These are phyloP conservation scores for Fragosphaeria purpurea DNA, from an alignment of 2,329 filamentous ascomycete genomes.

Conservation along the genomic window DNA sequence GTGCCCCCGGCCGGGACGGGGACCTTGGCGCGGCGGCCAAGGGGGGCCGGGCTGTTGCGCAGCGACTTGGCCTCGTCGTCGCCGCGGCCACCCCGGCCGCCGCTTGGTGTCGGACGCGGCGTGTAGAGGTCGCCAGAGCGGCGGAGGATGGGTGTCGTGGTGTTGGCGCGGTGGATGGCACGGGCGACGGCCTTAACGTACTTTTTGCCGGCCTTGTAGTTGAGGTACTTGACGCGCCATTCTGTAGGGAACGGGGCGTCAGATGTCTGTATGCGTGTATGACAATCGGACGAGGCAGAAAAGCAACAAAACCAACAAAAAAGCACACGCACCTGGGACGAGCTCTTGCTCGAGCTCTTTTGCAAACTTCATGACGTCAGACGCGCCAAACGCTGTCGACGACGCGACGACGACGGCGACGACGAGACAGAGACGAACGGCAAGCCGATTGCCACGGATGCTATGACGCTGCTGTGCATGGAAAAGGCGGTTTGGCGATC, in stretches of 20 bases:
- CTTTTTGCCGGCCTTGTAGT: constrained; percentile 95
- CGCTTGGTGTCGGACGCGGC: constrained; percentile 22
- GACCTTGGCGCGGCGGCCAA: constrained; percentile 12
- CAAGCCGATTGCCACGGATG: too few relatives aligned
- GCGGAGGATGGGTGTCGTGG: constrained; percentile 34
- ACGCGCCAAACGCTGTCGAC: neutral
- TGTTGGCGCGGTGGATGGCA: constrained; percentile 54
- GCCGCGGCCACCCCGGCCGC: constrained; percentile 12
- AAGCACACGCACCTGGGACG: constrained; percentile 54
- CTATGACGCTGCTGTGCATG: too few relatives aligned
- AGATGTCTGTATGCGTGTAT: too few relatives aligned
- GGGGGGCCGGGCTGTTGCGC: constrained; percentile 18
- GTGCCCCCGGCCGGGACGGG: neutral
- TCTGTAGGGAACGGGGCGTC: constrained; percentile 34
- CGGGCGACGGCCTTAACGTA: constrained; percentile 73
- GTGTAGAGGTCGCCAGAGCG: constrained; percentile 22
- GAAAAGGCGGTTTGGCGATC: too few relatives aligned
- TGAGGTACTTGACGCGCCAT: constrained; percentile 88
- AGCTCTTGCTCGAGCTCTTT: constrained; percentile 79
- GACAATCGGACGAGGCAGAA: too few relatives aligned
- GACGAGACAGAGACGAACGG: neutral
- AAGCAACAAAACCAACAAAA: too few relatives aligned
- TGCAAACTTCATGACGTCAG: constrained; percentile 51
- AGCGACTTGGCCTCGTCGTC: constrained; percentile 14
- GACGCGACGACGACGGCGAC: neutral